Evolutionary conservation across 1,284 basidiomycete genomes (phyloP).

Genomic region (Athelia psychrophila): DNA sequence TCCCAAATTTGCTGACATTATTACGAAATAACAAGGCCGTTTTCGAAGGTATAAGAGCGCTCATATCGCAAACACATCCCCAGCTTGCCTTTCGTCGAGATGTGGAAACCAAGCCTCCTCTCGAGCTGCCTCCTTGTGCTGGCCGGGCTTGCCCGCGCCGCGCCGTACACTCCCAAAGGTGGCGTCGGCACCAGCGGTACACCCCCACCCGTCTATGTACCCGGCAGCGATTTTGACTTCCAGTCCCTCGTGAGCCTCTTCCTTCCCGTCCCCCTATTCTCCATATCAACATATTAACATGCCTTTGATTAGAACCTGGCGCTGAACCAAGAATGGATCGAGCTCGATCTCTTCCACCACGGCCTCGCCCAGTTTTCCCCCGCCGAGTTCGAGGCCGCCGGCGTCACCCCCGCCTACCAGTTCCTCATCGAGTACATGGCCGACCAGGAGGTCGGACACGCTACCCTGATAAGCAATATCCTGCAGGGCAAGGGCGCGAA

Average conservation of each 20-base stretch:
- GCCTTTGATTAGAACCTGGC: slow-evolving; percentile 38
- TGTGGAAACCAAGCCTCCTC: no score
- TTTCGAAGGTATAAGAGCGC: no score
- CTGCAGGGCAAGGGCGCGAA: slow-evolving; percentile 43
- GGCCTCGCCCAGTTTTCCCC: slow-evolving; percentile 52
- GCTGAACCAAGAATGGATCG: slow-evolving; percentile 61
- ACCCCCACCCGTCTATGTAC: slow-evolving; percentile 42
- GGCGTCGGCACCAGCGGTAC: no score
- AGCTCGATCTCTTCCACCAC: slow-evolving; percentile 63
- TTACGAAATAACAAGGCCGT: no score
- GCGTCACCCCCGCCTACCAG: slow-evolving; percentile 50
- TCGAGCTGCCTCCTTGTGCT: no score
- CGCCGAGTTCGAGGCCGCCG: slow-evolving; percentile 55
- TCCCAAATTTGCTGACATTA: no score
- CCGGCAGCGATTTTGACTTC: slow-evolving; percentile 58
- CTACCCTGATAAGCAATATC: slow-evolving; percentile 46
- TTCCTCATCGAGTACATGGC: slow-evolving; percentile 57
- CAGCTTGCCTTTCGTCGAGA: no score
- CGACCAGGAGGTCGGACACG: slow-evolving; percentile 57
- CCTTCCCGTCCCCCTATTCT: not conserved
- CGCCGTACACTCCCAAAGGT: no score
- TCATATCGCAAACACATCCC: no score
- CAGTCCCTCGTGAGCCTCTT: slow-evolving; percentile 45
- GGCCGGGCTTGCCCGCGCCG: no score
- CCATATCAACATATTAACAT: not conserved